Evolutionary conservation across 805 yeast genomes (phyloP), one percentile per base, ranked within the genome.

Genomic region (Lipomyces japonicus): DNA sequence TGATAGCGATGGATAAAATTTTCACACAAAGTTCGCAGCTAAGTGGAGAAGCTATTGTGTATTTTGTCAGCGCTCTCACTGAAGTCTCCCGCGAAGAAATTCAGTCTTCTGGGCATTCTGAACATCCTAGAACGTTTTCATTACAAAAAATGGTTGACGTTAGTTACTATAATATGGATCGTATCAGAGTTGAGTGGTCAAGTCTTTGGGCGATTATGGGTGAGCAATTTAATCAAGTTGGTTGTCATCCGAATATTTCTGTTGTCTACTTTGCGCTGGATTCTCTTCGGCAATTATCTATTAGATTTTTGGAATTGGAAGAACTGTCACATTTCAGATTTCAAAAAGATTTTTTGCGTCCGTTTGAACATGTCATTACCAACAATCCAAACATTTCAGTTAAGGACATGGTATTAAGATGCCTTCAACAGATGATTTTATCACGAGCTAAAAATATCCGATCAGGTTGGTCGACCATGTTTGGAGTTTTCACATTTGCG

Each of bases 151-250:
- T 93, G 75, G 95, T 93, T 45, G 98, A 95, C 68, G 95, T 93
- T 38, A 91, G 97, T 69, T 91, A 93, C 68, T 93, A 95, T 72
- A 95, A 95, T 66, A 93, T 93, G 97, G 81, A 81, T 44, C 85
- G 98, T 72, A 90, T 93, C 61, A 80, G 96, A 67, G 82, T 93
- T 54, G 96, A 95, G 69, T 93, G 98, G 97, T 80, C 95, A 4
- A 91, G 87, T 47, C 74, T 93, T 51, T 93, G 99, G 99, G 79
- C 85, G 14, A 84, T 86, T 7, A 86, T 93, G 86, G 96, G 95
- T 14, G 86, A 79, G 50, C 86, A 86, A 38, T 93, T 93, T 71
- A 86, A 87, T 58, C 78, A 75, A 42, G 90, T 89, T 57, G 95
- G 95, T 2, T 82, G 95, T 51, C 85, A 86, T 64, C 69, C 79